phyloP scores from a whole-genome alignment of 116 monocot genomes.

The Phalaenopsis hybrid region DNA sequence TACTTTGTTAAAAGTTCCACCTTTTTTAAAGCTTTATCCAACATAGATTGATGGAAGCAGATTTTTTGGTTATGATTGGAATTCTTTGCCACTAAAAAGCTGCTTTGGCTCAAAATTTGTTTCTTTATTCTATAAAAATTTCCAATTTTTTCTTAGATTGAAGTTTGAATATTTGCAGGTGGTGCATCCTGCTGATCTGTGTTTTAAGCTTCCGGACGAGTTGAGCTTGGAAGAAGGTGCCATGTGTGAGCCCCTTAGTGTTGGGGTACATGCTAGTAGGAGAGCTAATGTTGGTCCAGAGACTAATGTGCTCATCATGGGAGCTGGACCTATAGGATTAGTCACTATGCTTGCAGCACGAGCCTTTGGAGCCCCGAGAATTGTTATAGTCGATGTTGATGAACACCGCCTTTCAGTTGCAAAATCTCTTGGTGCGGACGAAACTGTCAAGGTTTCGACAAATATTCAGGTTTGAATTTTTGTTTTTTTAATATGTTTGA shows the following conservation, averaged over 20 bases:
- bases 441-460: constrained; percentile 42
- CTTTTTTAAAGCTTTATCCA: neutral
- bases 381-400: constrained; percentile 59
- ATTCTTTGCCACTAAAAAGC: neutral
- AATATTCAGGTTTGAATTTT: constrained; percentile 32
- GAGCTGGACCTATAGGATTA: constrained; percentile 82
- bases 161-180: constrained; percentile 25
- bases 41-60: neutral
- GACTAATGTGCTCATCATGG: constrained; percentile 67
- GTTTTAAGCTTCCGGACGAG: constrained; percentile 75
- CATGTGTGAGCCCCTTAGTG: constrained; percentile 94
- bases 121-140: neutral
- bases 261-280: constrained; percentile 71
- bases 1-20: neutral
- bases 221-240: constrained; percentile 88
- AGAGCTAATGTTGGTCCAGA: constrained; percentile 65
- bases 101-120: neutral
- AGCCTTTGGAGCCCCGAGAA: constrained; percentile 66
- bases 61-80: too few relatives aligned
- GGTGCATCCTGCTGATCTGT: constrained; percentile 65
- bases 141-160: neutral
- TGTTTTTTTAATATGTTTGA: constrained; percentile 6
- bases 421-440: constrained; percentile 65
- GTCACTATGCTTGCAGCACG: constrained; percentile 83
- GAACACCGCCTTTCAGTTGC: constrained; percentile 59